Percentiles rank a stretch among this genome's conserved stretches.
Conservation (phyloP, 495 filamentous ascomycete species). For the Penicillium antarcticum region DNA sequence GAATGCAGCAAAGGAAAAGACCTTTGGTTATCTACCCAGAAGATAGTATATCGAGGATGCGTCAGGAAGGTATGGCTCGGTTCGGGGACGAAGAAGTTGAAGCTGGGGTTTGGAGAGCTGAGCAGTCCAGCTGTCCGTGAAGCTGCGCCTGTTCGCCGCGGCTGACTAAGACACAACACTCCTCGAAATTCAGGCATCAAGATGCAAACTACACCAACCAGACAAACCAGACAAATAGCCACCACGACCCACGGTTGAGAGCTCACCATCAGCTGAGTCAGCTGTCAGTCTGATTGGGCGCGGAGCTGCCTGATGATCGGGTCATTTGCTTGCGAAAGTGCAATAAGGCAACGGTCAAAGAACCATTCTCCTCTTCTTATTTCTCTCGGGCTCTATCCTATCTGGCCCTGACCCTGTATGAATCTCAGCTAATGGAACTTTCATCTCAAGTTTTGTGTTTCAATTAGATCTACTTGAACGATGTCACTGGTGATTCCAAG, state of each 20-base stretch:
- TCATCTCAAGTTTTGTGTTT: not conserved
- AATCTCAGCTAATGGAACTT: conserved; percentile 1
- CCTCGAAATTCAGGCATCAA: conserved; percentile 7
- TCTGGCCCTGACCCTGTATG: conserved; percentile 1
- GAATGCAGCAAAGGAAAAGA: not conserved
- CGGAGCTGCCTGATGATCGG: conserved; percentile 8
- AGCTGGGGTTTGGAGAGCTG: conserved; percentile 3
- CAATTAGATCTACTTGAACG: not conserved
- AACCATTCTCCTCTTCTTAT: not conserved
- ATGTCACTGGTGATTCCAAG: not conserved
- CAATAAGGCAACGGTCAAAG: conserved; percentile 7
- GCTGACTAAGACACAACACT: not conserved
- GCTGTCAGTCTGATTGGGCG: not conserved
- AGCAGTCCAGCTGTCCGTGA: conserved; percentile 2
- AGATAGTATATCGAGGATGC: not conserved
- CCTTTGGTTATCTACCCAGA: not conserved
- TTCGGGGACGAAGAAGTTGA: not conserved
- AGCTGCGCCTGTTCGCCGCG: conserved; percentile 1
- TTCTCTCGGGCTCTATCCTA: conserved; percentile 1
- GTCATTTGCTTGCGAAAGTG: conserved; percentile 1
- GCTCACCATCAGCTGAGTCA: conserved; percentile 18
- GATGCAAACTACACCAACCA: not conserved
- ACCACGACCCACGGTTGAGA: conserved; percentile 1
- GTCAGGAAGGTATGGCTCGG: not conserved
- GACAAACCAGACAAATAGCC: conserved; percentile 4